A percentile compares a stretch with the other conserved stretches of the same genome.
Evolutionary conservation across 2,329 filamentous ascomycete species (phyloP).

Genomic region (Diaporthe sp.): DNA sequence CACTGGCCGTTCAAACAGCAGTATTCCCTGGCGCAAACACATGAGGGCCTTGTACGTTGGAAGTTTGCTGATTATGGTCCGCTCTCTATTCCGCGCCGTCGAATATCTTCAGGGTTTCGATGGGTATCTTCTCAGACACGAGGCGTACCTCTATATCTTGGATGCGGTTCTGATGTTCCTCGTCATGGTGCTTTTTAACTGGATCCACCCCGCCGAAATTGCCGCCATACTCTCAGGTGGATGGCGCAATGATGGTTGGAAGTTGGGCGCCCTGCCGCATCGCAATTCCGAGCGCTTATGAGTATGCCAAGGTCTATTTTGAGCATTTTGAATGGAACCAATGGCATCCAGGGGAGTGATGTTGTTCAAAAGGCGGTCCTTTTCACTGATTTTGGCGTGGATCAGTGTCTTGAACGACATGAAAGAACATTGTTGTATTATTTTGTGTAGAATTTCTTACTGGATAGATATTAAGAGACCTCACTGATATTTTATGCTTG

Average conservation of each 20-base stretch:
- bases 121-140: conserved; percentile 54
- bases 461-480: not conserved
- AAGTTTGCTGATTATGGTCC: conserved; percentile 45
- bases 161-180: conserved; percentile 37
- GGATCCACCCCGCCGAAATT: conserved; percentile 5
- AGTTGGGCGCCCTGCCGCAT: not conserved
- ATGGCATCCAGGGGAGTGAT: no score
- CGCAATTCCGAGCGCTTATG: not conserved
- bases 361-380: no score
- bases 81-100: conserved; percentile 48
- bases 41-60: conserved; percentile 22
- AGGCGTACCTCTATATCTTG: conserved; percentile 55
- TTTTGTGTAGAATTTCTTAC: no score
- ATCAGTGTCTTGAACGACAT: not conserved
- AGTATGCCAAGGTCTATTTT: not conserved
- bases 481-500: no score
- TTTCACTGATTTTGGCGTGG: no score
- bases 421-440: no score
- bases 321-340: no score
- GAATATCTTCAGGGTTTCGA: conserved; percentile 55
- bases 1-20: conserved; percentile 29
- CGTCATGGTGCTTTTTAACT: conserved; percentile 1
- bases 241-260: not conserved
- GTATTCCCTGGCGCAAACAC: conserved; percentile 39
- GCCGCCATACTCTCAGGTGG: not conserved